Base-by-base conservation (phyloP, 2,329 filamentous ascomycete species). In the Fonsecaea pedrosoi region DNA sequence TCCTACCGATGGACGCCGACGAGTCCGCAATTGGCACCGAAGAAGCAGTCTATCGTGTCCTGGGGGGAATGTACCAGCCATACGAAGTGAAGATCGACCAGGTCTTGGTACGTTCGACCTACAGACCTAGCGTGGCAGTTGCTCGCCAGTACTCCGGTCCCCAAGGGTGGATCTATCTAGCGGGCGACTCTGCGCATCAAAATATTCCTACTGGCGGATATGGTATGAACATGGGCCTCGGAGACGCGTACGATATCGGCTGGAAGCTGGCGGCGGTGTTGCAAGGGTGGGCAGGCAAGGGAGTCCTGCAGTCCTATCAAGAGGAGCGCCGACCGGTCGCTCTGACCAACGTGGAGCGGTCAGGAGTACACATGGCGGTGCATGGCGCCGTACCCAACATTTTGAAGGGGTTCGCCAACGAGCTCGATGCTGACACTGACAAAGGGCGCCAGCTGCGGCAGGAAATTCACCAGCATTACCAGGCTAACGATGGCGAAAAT, bases 141-240 rank as follows among this genome's bases (percentile, higher is more conserved):
- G 75, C 75, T 0, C 67, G 74, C 2, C 13, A 50, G 4, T 77
- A 74, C 32, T 40, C 42, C 2, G 68, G 61, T 4, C 34, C 58
- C 3, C 40, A 61, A 5, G 62, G 67, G 1, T 67, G 70, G 2
- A 66, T 77, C 10, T 73, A 78, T 34, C 72, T 78, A 1, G 72
- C 73, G 7, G 76, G 76, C 2, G 77, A 78, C 66, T 66, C 75
- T 48, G 77, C 77, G 6, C 78, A 80, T 65, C 70, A 32, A 32
- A 32, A 32, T 5, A 32, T 32, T 32, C 30, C 30, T 3, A 32
- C 30, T 5, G 30, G 30, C 2, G 79, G 78, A 0, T 77, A 79
- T 55, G 79, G 78, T 2, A 75, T 79, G 71, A 80, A 80, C 60
- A 78, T 68, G 15, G 78, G 74, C 0, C 66, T 80, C 1, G 73